Percentiles rank a stretch among this genome's conserved stretches.
These are phyloP conservation scores for Ballota nigra DNA, from an alignment of 257 asterid genomes.

Conservation along the genomic window DNA sequence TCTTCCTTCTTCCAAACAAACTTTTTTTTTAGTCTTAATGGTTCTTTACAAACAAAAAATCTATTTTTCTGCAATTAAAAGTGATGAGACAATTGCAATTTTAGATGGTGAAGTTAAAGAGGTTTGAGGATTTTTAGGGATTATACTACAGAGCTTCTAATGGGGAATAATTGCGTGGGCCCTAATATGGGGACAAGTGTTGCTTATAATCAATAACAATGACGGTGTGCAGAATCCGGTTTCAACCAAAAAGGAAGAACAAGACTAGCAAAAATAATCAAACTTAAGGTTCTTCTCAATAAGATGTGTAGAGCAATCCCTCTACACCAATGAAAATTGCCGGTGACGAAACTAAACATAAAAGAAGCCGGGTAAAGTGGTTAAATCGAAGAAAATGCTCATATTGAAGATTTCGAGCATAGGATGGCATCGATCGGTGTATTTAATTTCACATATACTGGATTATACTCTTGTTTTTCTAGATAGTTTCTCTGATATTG, in stretches of 20 bases:
- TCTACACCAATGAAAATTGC: conserved; percentile 44
- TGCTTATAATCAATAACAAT: conserved; percentile 55
- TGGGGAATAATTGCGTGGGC: conserved; percentile 66
- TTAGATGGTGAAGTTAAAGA: conserved; percentile 30
- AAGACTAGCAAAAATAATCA: conserved; percentile 28
- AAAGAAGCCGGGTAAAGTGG: conserved; percentile 19
- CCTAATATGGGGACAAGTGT: conserved; percentile 52
- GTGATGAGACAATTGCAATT: conserved; percentile 22
- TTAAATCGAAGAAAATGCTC: conserved; percentile 30
- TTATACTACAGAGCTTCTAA: conserved; percentile 20
- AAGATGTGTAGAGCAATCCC: conserved; percentile 33
- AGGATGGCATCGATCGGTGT: too few species aligned
- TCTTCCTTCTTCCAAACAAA: too few species aligned
- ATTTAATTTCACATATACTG: too few species aligned
- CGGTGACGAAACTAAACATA: conserved; percentile 26
- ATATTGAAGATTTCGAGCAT: conserved; percentile 34
- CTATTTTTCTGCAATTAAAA: too few species aligned
- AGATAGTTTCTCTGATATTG: too few species aligned
- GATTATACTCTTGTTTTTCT: too few species aligned
- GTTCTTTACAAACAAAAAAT: too few species aligned
- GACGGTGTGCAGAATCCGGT: conserved; percentile 50
- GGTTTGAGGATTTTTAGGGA: conserved; percentile 26
- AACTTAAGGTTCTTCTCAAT: conserved; percentile 18
- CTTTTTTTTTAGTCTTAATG: too few species aligned
- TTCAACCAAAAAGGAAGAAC: conserved; percentile 31